Evolutionary conservation across 768 basidiomycete genomes (phyloP).

Genomic region (Steccherinum ochraceum): DNA sequence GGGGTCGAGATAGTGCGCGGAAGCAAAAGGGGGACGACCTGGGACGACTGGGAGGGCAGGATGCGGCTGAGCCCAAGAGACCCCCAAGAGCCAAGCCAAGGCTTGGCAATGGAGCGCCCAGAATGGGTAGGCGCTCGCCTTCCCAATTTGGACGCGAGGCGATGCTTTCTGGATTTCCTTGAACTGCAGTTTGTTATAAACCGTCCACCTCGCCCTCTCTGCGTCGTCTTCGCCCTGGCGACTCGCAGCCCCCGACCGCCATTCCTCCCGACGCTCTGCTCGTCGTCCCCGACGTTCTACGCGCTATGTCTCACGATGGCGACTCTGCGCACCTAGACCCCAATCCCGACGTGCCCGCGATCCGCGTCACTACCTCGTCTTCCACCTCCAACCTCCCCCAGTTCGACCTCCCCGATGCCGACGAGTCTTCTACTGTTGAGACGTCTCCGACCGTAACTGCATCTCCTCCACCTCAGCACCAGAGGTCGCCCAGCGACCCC

Average conservation of each 20-base stretch:
- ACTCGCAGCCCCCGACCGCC: not conserved
- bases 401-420: not conserved
- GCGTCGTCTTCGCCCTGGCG: slow-evolving; percentile 3
- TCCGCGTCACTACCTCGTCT: slow-evolving; percentile 12
- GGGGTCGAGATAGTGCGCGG: no score
- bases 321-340: slow-evolving; percentile 2
- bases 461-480: no score
- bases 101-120: no score
- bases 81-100: no score
- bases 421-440: no score
- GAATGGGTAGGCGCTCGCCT: no score
- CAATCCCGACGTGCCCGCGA: slow-evolving; percentile 8
- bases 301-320: slow-evolving; percentile 5
- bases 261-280: not conserved
- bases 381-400: slow-evolving; percentile 12
- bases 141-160: no score
- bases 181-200: slow-evolving; percentile 1
- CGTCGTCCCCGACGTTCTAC: not conserved
- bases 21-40: no score
- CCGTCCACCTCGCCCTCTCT: not conserved
- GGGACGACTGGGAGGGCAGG: no score
- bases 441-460: no score
- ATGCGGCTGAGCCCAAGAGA: no score
- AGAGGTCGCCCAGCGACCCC: slow-evolving; percentile 6
- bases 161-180: not conserved